These are phyloP conservation scores for Leucocoprinus sp. DNA, from an alignment of 768 basidiomycete species.

Conservation along the genomic window DNA sequence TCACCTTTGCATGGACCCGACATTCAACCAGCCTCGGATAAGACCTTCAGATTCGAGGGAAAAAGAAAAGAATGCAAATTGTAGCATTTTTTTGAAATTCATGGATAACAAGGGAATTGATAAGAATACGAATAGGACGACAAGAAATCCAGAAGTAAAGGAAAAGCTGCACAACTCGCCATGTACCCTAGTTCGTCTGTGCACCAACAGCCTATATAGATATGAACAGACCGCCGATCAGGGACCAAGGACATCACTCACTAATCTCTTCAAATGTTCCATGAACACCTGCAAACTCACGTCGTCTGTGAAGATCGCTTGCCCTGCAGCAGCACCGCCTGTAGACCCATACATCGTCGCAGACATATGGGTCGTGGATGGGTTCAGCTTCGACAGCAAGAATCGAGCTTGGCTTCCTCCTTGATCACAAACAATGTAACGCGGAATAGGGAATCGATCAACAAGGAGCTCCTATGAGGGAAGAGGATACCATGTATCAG, in stretches of 20 bases:
- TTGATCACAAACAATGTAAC: conserved; percentile 97
- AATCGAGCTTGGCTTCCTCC: conserved; percentile 98
- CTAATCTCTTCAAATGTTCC: conserved; percentile 94
- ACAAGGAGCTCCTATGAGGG: conserved; percentile 75
- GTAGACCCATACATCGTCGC: conserved; percentile 82
- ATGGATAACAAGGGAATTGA: neutral
- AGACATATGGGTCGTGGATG: conserved; percentile 96
- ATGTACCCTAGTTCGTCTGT: conserved; percentile 19
- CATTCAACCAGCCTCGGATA: no score
- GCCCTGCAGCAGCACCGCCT: conserved; percentile 59
- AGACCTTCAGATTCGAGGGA: neutral
- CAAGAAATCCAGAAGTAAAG: neutral
- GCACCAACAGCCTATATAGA: conserved; percentile 23
- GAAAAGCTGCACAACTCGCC: neutral
- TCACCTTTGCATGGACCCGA: no score
- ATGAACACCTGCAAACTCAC: conserved; percentile 97
- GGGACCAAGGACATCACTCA: conserved; percentile 25
- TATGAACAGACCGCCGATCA: neutral
- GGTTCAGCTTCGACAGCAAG: conserved; percentile 91
- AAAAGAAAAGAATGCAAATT: neutral
- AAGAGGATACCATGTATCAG: neutral
- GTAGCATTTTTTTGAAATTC: conserved; percentile 1
- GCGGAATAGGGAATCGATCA: conserved; percentile 94
- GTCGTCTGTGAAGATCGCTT: conserved; percentile 98
- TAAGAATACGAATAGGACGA: neutral